Evolutionary conservation across 164 flowering plant genomes (phyloP).

Genomic region (Macadamia tetraphylla): DNA sequence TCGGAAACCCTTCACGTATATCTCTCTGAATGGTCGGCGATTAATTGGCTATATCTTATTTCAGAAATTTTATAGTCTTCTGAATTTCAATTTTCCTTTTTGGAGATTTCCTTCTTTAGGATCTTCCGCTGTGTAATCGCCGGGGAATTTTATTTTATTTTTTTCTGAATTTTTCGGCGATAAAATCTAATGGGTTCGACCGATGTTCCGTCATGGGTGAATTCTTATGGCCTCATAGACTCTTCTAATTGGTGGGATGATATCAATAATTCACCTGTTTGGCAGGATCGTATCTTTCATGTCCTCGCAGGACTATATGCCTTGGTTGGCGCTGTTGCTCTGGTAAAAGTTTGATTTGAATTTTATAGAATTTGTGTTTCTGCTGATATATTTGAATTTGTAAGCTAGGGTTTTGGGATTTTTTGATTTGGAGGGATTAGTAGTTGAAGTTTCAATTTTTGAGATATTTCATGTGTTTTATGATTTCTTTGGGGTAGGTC

Average conservation of each 20-base stretch:
- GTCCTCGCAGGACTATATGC: slow-evolving; percentile 69
- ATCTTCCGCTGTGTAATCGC: background rate
- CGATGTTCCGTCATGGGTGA: slow-evolving; percentile 21
- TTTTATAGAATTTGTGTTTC: background rate
- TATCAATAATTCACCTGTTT: slow-evolving; percentile 47
- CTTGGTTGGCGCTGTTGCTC: slow-evolving; percentile 61
- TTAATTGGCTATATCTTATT: too few relatives aligned
- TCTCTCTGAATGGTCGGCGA: background rate
- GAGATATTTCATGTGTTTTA: too few relatives aligned
- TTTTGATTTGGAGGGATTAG: too few relatives aligned
- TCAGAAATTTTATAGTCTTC: too few relatives aligned
- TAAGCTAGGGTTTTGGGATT: background rate
- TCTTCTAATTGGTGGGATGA: slow-evolving; percentile 78
- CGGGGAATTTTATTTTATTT: slow-evolving; percentile 5
- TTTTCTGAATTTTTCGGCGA: slow-evolving; percentile 4
- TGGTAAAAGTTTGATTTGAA: slow-evolving; percentile 26
- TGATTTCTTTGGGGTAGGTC: too few relatives aligned
- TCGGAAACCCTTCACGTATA: background rate
- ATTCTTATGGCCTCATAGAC: slow-evolving; percentile 27
- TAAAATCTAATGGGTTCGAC: slow-evolving; percentile 12
- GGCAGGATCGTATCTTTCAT: slow-evolving; percentile 83
- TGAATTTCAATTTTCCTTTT: background rate
- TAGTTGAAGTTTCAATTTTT: too few relatives aligned
- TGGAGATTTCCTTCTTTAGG: background rate
- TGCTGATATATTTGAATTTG: background rate